Conservation (phyloP, 176 grass and related monocot genomes). For the Lolium rigidum region DNA sequence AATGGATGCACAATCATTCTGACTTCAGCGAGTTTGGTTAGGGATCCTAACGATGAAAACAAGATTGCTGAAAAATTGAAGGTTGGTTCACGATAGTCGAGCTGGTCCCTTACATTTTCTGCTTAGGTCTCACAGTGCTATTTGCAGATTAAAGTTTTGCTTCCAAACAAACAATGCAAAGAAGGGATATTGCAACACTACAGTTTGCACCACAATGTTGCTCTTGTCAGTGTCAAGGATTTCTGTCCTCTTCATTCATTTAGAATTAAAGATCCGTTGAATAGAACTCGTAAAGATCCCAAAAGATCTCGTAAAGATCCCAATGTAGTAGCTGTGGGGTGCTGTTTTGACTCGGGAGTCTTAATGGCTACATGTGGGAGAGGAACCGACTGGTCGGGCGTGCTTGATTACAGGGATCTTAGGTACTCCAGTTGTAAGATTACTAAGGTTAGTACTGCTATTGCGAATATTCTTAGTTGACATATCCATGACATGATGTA, state of each 20-base stretch:
- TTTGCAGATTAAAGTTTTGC: conserved; percentile 24
- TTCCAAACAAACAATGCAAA: neutral
- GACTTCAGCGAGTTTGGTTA: conserved; percentile 35
- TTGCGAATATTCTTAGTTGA: neutral
- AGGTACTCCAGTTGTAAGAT: conserved; percentile 26
- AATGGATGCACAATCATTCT: conserved; percentile 8
- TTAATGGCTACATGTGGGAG: neutral
- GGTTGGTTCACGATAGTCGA: neutral
- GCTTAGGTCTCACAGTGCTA: neutral
- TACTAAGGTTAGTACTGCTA: neutral
- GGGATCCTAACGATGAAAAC: conserved; percentile 14
- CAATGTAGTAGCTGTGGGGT: neutral
- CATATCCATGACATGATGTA: neutral
- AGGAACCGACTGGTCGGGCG: neutral
- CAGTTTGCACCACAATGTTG: conserved; percentile 7
- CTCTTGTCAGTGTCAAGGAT: conserved; percentile 26
- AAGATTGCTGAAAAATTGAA: conserved; percentile 32
- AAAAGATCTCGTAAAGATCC: neutral
- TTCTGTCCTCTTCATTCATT: neutral
- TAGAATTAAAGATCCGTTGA: neutral
- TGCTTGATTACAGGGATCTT: neutral
- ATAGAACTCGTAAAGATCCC: neutral
- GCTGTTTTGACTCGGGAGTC: neutral
- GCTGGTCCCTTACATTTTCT: neutral
- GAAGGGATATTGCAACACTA: conserved; percentile 19